A percentile compares a stretch with the other conserved stretches of the same genome.
phyloP scores from a whole-genome alignment of 73 alveolate species.

The Paramecium tetraurelia region DNA sequence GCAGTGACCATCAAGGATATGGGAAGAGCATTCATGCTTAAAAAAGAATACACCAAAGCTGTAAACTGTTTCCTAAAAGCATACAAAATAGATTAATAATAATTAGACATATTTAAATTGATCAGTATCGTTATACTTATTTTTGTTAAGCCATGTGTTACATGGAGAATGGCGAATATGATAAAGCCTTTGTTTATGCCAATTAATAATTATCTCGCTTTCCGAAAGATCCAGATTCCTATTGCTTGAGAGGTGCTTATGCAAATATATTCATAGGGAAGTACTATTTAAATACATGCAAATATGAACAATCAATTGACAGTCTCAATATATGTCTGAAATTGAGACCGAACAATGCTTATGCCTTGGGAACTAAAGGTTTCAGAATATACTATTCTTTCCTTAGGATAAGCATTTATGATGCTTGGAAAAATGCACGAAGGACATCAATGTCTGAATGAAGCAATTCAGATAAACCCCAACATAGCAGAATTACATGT shows the following conservation, averaged over 20 bases:
- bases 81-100: not conserved
- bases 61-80: not conserved
- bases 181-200: not conserved
- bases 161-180: not conserved
- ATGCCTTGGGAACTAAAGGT: conserved; percentile 9
- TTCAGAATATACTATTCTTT: not conserved
- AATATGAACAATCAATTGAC: conserved; percentile 13
- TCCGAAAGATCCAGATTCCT: not conserved
- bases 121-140: not conserved
- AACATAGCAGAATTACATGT: conserved; percentile 3
- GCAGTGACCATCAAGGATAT: not conserved
- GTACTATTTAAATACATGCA: not conserved
- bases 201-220: not conserved
- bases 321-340: not conserved
- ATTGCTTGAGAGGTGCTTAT: not conserved
- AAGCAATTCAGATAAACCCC: not conserved
- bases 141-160: not conserved
- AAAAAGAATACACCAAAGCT: not conserved
- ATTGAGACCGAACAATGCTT: not conserved
- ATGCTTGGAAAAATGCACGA: not conserved
- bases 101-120: not conserved
- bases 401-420: not conserved
- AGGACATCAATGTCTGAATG: not conserved
- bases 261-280: not conserved
- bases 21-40: not conserved